Conservation (phyloP, 2,329 filamentous ascomycete species). For the Penicillium griseofulvum region DNA sequence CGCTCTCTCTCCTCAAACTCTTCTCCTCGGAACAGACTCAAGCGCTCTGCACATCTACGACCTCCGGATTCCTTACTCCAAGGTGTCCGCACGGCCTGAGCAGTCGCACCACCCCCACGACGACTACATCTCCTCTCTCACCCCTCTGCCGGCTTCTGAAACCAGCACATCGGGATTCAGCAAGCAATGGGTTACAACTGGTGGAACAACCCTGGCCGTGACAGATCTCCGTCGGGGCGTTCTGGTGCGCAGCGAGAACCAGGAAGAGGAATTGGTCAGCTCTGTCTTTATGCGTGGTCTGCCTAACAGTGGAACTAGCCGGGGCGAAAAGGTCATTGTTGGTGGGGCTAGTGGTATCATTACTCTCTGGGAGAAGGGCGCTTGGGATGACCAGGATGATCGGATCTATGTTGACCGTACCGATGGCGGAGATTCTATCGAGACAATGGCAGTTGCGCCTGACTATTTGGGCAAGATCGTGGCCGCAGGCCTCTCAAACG, state of each 20-base stretch:
- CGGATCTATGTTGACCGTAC: slow-evolving; percentile 71
- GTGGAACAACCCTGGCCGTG: slow-evolving; percentile 84
- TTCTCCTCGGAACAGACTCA: slow-evolving; percentile 88
- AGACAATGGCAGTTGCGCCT: slow-evolving; percentile 71
- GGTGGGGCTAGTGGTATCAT: slow-evolving; percentile 77
- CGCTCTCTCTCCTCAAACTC: slow-evolving; percentile 78
- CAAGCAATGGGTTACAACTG: slow-evolving; percentile 94
- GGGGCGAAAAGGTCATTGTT: slow-evolving; percentile 72
- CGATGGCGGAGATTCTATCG: slow-evolving; percentile 72
- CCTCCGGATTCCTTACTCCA: slow-evolving; percentile 59
- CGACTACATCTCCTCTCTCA: slow-evolving; percentile 88
- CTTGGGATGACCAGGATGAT: slow-evolving; percentile 94
- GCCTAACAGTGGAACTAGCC: slow-evolving; percentile 62
- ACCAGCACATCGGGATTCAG: slow-evolving; percentile 83
- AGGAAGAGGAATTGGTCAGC: slow-evolving; percentile 89
- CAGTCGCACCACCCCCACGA: slow-evolving; percentile 84
- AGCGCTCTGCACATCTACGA: slow-evolving; percentile 87
- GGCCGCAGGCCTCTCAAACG: slow-evolving; percentile 78
- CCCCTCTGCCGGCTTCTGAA: slow-evolving; percentile 73
- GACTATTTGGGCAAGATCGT: slow-evolving; percentile 67
- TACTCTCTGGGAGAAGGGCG: slow-evolving; percentile 89
- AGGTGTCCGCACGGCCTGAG: slow-evolving; percentile 62
- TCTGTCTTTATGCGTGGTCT: slow-evolving; percentile 75
- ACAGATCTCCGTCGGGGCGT: slow-evolving; percentile 86
- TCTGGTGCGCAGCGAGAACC: slow-evolving; percentile 84